A percentile compares a stretch with the other conserved stretches of the same genome.
Evolutionary conservation across 148 eudicot genomes (phyloP).

Genomic region (Cornus florida): DNA sequence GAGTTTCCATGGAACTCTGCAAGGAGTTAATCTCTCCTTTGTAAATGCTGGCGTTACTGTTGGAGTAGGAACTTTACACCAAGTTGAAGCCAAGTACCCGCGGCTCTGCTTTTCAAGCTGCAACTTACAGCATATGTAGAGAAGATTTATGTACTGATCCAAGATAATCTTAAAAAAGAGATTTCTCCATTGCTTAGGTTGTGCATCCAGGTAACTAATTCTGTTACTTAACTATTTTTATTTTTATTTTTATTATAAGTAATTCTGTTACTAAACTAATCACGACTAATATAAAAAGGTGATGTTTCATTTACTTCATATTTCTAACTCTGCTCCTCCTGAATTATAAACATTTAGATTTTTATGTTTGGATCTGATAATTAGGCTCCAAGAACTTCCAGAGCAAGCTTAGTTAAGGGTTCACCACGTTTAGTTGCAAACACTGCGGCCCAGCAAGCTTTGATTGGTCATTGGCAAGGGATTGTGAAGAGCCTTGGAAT

Average conservation of each 20-base stretch:
- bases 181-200: conserved; percentile 90
- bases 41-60: conserved; percentile 51
- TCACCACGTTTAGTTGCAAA: conserved; percentile 79
- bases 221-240: not conserved
- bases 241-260: conserved; percentile 20
- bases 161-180: conserved; percentile 96
- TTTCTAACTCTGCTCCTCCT: conserved; percentile 6
- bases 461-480: conserved; percentile 99
- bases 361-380: conserved; percentile 12
- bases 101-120: conserved; percentile 95
- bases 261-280: not conserved
- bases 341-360: not conserved
- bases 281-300: not conserved
- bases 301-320: not conserved
- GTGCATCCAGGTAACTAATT: conserved; percentile 77
- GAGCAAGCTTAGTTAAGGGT: conserved; percentile 96
- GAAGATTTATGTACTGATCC: conserved; percentile 90
- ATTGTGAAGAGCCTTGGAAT: conserved; percentile 80
- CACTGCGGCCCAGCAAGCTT: conserved; percentile 86
- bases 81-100: conserved; percentile 99
- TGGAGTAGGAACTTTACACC: conserved; percentile 68
- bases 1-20: conserved; percentile 90
- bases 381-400: conserved; percentile 96
- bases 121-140: conserved; percentile 98
- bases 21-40: conserved; percentile 66